A percentile compares a stretch with the other conserved stretches of the same genome.
phyloP scores from a whole-genome alignment of 164 flowering plant species.

The Saururus chinensis region DNA sequence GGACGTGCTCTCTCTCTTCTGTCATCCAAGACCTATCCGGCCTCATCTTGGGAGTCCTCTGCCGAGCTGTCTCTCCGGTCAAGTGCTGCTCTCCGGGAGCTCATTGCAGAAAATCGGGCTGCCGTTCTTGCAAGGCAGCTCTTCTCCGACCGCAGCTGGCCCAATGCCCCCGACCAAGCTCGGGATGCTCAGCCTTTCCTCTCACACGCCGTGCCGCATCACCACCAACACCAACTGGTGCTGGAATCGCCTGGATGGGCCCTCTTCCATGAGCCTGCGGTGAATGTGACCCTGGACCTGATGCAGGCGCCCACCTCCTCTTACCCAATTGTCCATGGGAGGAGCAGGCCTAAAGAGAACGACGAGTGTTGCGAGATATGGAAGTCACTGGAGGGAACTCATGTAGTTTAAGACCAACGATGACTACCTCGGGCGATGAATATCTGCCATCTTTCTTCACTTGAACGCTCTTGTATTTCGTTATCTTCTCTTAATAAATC shows the following conservation, averaged over 20 bases:
- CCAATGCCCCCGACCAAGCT: slow-evolving; percentile 12
- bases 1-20: slow-evolving; percentile 86
- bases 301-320: slow-evolving; percentile 43
- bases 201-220: slow-evolving; percentile 1
- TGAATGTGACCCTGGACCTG: slow-evolving; percentile 46
- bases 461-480: too few species aligned
- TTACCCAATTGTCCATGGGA: slow-evolving; percentile 27
- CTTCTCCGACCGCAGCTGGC: slow-evolving; percentile 20
- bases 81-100: slow-evolving; percentile 60
- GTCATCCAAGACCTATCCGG: slow-evolving; percentile 31
- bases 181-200: slow-evolving; percentile 5
- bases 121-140: slow-evolving; percentile 40
- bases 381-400: slow-evolving; percentile 41
- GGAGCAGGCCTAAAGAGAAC: slow-evolving; percentile 31
- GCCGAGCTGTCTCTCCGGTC: slow-evolving; percentile 41
- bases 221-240: slow-evolving; percentile 16
- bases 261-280: slow-evolving; percentile 14
- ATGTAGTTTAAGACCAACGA: slow-evolving; percentile 19
- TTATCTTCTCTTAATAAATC: too few species aligned
- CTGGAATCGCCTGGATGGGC: slow-evolving; percentile 18
- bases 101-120: slow-evolving; percentile 64
- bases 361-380: slow-evolving; percentile 44
- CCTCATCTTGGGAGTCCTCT: slow-evolving; percentile 22
- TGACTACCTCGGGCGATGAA: not conserved
- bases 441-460: too few species aligned